Evolutionary conservation across 176 grass and related monocot species (phyloP).

Genomic region (Lolium rigidum): DNA sequence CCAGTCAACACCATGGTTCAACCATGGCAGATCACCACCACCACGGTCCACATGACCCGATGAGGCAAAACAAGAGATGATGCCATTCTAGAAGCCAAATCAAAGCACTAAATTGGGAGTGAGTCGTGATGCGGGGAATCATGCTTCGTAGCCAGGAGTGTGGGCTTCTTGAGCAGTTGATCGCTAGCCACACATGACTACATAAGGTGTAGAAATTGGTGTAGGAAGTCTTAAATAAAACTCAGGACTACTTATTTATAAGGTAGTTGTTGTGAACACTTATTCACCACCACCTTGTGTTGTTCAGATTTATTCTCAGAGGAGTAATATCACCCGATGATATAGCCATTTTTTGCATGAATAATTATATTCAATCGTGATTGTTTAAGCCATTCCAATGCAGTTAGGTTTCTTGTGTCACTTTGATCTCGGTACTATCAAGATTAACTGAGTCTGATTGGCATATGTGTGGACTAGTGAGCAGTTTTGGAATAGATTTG

Average conservation of each 20-base stretch:
- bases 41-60: slow-evolving; percentile 32
- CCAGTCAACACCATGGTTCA: slow-evolving; percentile 34
- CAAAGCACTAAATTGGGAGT: neutral
- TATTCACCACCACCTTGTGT: neutral
- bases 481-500: neutral
- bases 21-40: slow-evolving; percentile 22
- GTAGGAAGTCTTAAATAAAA: neutral
- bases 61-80: slow-evolving; percentile 40
- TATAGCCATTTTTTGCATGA: neutral
- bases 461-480: neutral
- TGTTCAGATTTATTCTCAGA: neutral
- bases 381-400: neutral
- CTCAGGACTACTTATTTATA: neutral
- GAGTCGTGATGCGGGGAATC: neutral
- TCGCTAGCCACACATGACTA: slow-evolving; percentile 28
- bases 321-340: neutral
- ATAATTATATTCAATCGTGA: neutral
- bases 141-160: slow-evolving; percentile 25
- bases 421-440: neutral
- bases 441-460: neutral
- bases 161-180: slow-evolving; percentile 40
- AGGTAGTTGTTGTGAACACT: neutral
- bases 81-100: neutral
- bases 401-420: neutral
- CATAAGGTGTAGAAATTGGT: neutral